Conservation (phyloP, 2,329 filamentous ascomycete species). For the Verticillium isaacii region DNA sequence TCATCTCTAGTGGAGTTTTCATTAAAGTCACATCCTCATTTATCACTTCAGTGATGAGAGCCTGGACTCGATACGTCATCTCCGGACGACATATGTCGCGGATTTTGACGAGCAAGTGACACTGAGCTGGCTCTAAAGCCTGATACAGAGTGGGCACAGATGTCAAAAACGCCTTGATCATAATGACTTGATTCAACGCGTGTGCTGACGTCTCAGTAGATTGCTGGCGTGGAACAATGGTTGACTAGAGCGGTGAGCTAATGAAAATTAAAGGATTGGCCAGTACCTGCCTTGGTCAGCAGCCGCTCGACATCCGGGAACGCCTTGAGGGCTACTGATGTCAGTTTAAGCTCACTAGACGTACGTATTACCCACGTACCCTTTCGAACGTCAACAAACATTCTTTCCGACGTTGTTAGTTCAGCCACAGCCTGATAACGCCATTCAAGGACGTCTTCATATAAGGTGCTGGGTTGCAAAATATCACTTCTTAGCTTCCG, state of each 20-base stretch:
- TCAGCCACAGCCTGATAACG: constrained; percentile 84
- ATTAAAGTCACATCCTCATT: constrained; percentile 79
- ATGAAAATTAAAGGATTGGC: not conserved
- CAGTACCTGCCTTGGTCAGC: constrained; percentile 59
- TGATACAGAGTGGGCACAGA: constrained; percentile 64
- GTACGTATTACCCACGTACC: constrained; percentile 35
- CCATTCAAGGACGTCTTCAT: constrained; percentile 58
- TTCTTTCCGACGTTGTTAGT: constrained; percentile 73
- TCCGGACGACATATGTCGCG: constrained; percentile 64
- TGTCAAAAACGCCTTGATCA: constrained; percentile 76
- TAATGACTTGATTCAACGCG: constrained; percentile 79
- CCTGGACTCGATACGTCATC: constrained; percentile 54
- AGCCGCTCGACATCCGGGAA: constrained; percentile 78
- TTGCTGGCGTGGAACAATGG: constrained; percentile 64
- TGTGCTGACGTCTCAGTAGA: constrained; percentile 70
- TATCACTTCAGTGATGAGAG: constrained; percentile 64
- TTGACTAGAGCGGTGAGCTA: constrained; percentile 49
- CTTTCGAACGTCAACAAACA: constrained; percentile 73
- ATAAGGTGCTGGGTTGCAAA: constrained; percentile 75
- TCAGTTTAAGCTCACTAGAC: constrained; percentile 8
- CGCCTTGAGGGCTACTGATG: constrained; percentile 58
- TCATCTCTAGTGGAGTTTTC: constrained; percentile 73
- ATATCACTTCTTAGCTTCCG: constrained; percentile 81
- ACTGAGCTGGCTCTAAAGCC: constrained; percentile 60
- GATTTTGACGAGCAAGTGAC: constrained; percentile 62